Evolutionary conservation across 305 asterid genomes (phyloP).

Genomic region (Solanum hybrid): DNA sequence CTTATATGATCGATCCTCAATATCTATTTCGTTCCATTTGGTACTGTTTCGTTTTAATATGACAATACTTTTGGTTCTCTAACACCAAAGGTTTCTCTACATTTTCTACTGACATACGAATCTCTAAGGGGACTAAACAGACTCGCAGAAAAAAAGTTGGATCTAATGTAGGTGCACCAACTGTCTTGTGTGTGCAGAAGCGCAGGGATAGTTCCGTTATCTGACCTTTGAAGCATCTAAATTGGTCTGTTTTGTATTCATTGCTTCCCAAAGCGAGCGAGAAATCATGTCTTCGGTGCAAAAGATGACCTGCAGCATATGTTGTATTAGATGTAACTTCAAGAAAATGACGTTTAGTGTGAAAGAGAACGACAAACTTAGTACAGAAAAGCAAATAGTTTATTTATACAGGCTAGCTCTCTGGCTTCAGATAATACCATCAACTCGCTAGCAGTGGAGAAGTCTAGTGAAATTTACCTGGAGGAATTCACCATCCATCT

Average conservation of each 20-base stretch:
- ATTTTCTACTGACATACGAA: background rate
- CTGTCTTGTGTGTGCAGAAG: background rate
- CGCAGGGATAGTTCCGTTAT: background rate
- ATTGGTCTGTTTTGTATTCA: slow-evolving; percentile 61
- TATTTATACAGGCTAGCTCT: background rate
- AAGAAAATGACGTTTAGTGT: background rate
- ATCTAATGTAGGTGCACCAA: background rate
- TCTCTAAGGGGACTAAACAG: background rate
- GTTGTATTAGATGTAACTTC: background rate
- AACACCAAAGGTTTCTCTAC: background rate
- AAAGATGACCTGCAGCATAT: slow-evolving; percentile 47
- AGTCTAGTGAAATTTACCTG: slow-evolving; percentile 30
- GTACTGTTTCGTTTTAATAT: background rate
- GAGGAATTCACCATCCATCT: slow-evolving; percentile 83
- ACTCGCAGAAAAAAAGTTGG: background rate
- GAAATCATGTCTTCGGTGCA: slow-evolving; percentile 84
- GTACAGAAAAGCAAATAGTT: background rate
- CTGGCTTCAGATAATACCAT: background rate
- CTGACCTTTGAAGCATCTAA: slow-evolving; percentile 52
- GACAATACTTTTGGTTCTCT: no score
- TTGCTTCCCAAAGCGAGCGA: slow-evolving; percentile 79
- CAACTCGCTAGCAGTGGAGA: background rate
- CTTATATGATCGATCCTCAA: no score
- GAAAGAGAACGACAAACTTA: background rate
- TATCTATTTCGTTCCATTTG: background rate